phyloP scores from a whole-genome alignment of 2,329 filamentous ascomycete species.

The Ophiostoma quercus region DNA sequence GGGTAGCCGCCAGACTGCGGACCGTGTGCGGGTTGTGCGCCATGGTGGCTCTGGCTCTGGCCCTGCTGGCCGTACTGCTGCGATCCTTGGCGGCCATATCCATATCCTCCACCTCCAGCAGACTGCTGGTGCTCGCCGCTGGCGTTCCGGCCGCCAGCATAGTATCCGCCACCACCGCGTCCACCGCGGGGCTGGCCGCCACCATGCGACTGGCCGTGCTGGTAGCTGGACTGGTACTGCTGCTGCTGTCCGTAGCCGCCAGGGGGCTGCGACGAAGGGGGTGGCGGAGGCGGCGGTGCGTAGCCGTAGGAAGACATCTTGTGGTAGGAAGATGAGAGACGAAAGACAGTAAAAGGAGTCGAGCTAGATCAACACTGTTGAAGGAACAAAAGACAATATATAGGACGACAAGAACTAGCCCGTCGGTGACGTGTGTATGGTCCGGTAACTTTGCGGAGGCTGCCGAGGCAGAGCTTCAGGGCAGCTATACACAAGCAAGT shows the following conservation, averaged over 20 bases:
- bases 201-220: constrained; percentile 30
- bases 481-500: not conserved
- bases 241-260: constrained; percentile 40
- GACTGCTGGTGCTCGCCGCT: constrained; percentile 40
- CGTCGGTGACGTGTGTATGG: not conserved
- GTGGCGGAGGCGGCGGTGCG: constrained; percentile 49
- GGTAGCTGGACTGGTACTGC: constrained; percentile 30
- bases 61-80: constrained; percentile 23
- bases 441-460: constrained; percentile 15
- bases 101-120: constrained; percentile 33
- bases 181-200: constrained; percentile 31
- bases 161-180: constrained; percentile 40
- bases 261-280: constrained; percentile 38
- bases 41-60: constrained; percentile 30
- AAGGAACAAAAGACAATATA: constrained; percentile 4
- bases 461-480: not conserved
- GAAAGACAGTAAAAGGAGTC: not conserved
- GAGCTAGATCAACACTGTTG: constrained; percentile 14
- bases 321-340: not conserved
- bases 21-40: constrained; percentile 34
- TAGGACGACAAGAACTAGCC: constrained; percentile 3
- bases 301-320: constrained; percentile 51
- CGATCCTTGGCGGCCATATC: constrained; percentile 38
- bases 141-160: constrained; percentile 38
- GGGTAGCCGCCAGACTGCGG: constrained; percentile 33